phyloP scores from a whole-genome alignment of 148 eudicot species.

The Vaccinium darrowii region DNA sequence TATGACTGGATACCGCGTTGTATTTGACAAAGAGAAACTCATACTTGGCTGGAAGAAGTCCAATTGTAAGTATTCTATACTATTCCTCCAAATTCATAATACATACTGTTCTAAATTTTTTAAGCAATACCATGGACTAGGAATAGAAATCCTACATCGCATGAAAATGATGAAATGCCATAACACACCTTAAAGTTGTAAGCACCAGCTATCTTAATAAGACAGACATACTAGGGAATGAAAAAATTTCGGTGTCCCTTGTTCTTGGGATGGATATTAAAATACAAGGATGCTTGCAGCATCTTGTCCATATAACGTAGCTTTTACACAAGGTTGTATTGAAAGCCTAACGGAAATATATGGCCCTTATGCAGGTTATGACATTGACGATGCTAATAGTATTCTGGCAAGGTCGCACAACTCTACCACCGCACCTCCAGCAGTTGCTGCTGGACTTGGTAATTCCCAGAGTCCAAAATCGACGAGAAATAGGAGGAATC shows the following conservation, averaged over 20 bases:
- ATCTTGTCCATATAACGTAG: neutral
- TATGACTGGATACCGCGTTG: conserved; percentile 83
- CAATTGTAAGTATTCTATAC: conserved; percentile 43
- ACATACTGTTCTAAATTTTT: neutral
- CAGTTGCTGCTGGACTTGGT: conserved; percentile 31
- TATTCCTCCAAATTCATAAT: neutral
- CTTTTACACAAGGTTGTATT: neutral
- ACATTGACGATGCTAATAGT: conserved; percentile 31
- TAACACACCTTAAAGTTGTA: neutral
- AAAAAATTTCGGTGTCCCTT: neutral
- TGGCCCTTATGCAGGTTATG: conserved; percentile 49
- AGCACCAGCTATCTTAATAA: neutral
- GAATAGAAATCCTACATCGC: too few relatives aligned
- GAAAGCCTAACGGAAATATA: neutral
- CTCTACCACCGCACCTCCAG: conserved; percentile 43
- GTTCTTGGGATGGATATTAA: neutral
- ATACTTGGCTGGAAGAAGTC: conserved; percentile 80
- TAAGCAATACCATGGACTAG: neutral
- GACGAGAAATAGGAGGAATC: conserved; percentile 2
- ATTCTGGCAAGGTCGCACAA: conserved; percentile 28
- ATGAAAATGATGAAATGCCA: neutral
- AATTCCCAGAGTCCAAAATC: conserved; percentile 18
- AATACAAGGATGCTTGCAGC: neutral
- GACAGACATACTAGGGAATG: too few relatives aligned
- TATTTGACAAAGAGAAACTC: conserved; percentile 80